phyloP scores from a whole-genome alignment of 2,329 filamentous ascomycete genomes.

The Ophiostoma ulmi region DNA sequence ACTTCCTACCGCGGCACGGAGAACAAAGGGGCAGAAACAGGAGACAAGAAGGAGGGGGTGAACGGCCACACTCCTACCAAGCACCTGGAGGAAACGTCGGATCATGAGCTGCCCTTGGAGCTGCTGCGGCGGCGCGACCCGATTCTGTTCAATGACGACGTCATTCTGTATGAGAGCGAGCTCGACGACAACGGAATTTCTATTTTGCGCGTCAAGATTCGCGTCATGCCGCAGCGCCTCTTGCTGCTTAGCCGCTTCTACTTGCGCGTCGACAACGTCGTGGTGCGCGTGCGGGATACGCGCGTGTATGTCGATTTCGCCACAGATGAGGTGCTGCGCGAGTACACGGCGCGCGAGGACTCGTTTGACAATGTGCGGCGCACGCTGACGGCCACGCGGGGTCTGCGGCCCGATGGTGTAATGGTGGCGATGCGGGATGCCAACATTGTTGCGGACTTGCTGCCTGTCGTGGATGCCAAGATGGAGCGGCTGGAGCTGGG shows the following conservation, averaged over 20 bases:
- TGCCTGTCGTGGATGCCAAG: constrained; percentile 65
- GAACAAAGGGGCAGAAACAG: background rate
- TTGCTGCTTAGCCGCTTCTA: constrained; percentile 82
- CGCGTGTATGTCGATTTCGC: constrained; percentile 87
- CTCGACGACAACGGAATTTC: constrained; percentile 96
- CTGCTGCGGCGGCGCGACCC: constrained; percentile 84
- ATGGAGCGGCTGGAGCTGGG: constrained; percentile 46
- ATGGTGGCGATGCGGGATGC: constrained; percentile 73
- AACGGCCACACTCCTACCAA: background rate
- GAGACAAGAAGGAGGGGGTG: background rate
- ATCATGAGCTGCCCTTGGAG: constrained; percentile 65
- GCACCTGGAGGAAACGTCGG: background rate
- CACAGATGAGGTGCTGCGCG: constrained; percentile 71
- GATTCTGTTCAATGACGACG: constrained; percentile 94
- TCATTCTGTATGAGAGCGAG: constrained; percentile 95
- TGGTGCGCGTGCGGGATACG: constrained; percentile 84
- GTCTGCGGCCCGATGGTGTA: constrained; percentile 62
- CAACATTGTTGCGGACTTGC: constrained; percentile 63
- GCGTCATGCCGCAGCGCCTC: constrained; percentile 86
- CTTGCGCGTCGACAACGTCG: constrained; percentile 85
- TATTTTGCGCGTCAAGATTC: constrained; percentile 80
- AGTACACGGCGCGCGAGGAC: constrained; percentile 86
- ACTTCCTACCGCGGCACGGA: constrained; percentile 76
- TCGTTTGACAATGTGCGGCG: constrained; percentile 69
- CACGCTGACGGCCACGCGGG: constrained; percentile 42